A percentile compares a stretch with the other conserved stretches of the same genome.
Evolutionary conservation across 148 eudicot genomes (phyloP).

Genomic region (Hydrangea macrophylla): DNA sequence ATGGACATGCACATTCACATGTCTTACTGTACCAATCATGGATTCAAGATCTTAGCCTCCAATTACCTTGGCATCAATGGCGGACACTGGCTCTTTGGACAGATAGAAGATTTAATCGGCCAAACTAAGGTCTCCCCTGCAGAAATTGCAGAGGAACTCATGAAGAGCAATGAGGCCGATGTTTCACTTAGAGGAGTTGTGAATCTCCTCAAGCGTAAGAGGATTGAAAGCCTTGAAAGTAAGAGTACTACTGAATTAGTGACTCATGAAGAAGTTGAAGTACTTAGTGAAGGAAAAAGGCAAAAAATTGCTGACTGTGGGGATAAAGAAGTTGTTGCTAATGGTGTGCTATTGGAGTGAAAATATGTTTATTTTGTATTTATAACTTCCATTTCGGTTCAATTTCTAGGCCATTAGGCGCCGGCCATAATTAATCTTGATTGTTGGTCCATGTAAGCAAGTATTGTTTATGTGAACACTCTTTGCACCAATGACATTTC

Average conservation of each 20-base stretch:
- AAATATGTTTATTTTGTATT: too few species aligned
- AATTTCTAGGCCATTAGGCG: too few species aligned
- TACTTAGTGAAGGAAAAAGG: background rate
- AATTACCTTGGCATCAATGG: constrained; percentile 1
- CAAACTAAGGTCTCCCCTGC: constrained; percentile 7
- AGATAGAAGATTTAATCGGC: background rate
- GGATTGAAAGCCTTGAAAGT: background rate
- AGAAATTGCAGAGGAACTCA: constrained; percentile 15
- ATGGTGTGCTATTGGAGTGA: too few species aligned
- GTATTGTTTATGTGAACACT: too few species aligned
- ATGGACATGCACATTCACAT: constrained; percentile 30
- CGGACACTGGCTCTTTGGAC: background rate
- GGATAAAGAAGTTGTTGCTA: too few species aligned
- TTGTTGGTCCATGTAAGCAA: too few species aligned
- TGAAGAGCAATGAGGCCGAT: constrained; percentile 9
- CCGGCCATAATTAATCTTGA: too few species aligned
- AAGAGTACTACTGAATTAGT: background rate
- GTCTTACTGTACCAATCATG: constrained; percentile 13
- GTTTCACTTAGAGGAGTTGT: constrained; percentile 7
- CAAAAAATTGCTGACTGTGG: background rate
- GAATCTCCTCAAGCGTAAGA: constrained; percentile 7
- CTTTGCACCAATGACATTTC: too few species aligned
- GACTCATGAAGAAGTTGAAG: background rate
- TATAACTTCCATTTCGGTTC: too few species aligned
- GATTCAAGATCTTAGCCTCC: constrained; percentile 4